A percentile compares a stretch with the other conserved stretches of the same genome.
phyloP scores from a whole-genome alignment of 495 filamentous ascomycete genomes.

The Tirmania nivea region DNA sequence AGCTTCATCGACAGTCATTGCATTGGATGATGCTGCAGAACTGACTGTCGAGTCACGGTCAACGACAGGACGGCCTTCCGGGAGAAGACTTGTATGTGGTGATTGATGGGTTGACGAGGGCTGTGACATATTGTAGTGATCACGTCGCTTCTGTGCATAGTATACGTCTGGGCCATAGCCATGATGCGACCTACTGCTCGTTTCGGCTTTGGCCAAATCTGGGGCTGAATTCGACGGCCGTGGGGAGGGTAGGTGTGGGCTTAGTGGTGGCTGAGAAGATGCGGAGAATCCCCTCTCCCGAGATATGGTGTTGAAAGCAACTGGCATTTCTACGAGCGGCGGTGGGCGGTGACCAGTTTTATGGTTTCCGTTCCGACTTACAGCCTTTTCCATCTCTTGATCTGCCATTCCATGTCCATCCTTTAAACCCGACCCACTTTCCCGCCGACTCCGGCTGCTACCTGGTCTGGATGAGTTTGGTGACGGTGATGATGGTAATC shows the following conservation, averaged over 20 bases:
- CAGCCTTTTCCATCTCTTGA: background rate
- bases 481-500: background rate
- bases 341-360: constrained; percentile 7
- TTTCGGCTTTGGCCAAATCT: background rate
- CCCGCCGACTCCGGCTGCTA: constrained; percentile 6
- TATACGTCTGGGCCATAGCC: background rate
- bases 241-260: background rate
- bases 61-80: constrained; percentile 10
- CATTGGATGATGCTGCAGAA: constrained; percentile 24
- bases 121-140: constrained; percentile 3
- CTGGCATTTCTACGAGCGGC: constrained; percentile 16
- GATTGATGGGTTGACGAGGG: constrained; percentile 12
- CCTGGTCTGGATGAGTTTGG: background rate
- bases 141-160: background rate
- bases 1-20: constrained; percentile 73
- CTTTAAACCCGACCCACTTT: constrained; percentile 5
- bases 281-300: constrained; percentile 16
- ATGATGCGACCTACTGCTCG: background rate
- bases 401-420: background rate
- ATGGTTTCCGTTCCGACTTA: constrained; percentile 6
- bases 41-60: constrained; percentile 12
- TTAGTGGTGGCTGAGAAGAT: constrained; percentile 1
- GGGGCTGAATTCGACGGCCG: background rate
- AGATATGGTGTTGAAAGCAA: constrained; percentile 17
- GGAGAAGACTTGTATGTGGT: constrained; percentile 16